phyloP scores from a whole-genome alignment of 306 rosid genomes.

The Glycyrrhiza uralensis region DNA sequence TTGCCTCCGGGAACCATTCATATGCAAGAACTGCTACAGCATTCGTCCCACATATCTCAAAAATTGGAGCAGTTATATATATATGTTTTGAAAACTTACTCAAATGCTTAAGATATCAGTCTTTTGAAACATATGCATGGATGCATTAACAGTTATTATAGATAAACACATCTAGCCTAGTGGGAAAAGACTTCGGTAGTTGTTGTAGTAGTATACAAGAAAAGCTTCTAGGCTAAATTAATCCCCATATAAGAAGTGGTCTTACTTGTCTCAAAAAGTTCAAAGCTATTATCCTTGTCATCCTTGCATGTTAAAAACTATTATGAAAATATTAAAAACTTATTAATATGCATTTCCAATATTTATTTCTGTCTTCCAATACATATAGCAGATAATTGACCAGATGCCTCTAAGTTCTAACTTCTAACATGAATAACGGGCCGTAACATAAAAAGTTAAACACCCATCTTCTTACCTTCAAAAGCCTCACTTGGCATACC shows the following conservation, averaged over 20 bases:
- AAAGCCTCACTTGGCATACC: slow-evolving; percentile 63
- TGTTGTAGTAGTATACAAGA: not conserved
- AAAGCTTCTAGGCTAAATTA: not conserved
- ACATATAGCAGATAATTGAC: not conserved
- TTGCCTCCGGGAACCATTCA: not conserved
- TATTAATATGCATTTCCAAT: not conserved
- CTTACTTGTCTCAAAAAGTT: not conserved
- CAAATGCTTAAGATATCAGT: not conserved
- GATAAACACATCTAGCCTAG: too few species aligned
- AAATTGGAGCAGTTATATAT: not conserved
- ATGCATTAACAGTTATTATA: not conserved
- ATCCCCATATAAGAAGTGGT: not conserved
- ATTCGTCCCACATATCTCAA: not conserved
- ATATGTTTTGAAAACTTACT: not conserved
- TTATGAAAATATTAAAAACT: not conserved
- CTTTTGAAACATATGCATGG: not conserved
- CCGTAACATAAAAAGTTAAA: slow-evolving; percentile 11
- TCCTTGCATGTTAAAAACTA: not conserved
- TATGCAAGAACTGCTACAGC: not conserved
- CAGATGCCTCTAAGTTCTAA: not conserved
- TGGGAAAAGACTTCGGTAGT: not conserved
- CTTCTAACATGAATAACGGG: not conserved
- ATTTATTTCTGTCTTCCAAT: not conserved
- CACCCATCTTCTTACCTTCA: slow-evolving; percentile 43
- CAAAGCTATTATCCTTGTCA: not conserved